phyloP scores from a whole-genome alignment of 164 flowering plant genomes.

The Stephania yunnanensis region DNA sequence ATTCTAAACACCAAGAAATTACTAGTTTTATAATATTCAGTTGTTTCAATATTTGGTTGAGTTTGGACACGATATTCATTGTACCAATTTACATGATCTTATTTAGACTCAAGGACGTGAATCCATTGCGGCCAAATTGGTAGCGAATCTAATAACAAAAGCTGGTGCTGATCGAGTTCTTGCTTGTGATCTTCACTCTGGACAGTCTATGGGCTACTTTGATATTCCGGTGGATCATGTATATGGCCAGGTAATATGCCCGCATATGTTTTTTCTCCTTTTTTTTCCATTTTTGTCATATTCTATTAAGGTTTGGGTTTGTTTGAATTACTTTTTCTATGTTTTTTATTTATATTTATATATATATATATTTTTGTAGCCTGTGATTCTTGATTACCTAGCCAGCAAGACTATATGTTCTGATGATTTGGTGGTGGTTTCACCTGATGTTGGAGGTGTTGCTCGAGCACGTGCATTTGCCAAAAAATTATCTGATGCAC shows the following conservation, averaged over 20 bases:
- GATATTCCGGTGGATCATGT: conserved; percentile 99
- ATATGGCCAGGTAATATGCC: conserved; percentile 66
- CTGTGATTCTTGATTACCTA: conserved; percentile 95
- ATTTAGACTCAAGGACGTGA: conserved; percentile 97
- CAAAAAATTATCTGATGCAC: conserved; percentile 95
- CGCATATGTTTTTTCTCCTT: background rate
- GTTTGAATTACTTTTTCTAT: background rate
- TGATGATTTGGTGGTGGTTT: conserved; percentile 92
- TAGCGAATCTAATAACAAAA: conserved; percentile 89
- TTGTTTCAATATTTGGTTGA: background rate
- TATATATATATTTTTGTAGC: conserved; percentile 32
- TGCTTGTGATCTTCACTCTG: conserved; percentile 98
- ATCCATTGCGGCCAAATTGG: conserved; percentile 98
- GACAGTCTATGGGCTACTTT: conserved; percentile 98
- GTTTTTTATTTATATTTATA: background rate
- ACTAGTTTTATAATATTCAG: no score
- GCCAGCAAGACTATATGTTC: conserved; percentile 85
- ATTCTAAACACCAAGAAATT: no score
- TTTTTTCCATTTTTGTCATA: background rate
- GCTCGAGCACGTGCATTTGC: conserved; percentile 99
- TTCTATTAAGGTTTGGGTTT: background rate
- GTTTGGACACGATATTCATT: background rate
- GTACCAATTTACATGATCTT: background rate
- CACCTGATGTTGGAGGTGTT: conserved; percentile 99
- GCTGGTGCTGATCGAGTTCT: conserved; percentile 98